These are phyloP conservation scores for Calonectria leucothoes DNA, from an alignment of 2,329 filamentous ascomycete genomes.

Conservation along the genomic window DNA sequence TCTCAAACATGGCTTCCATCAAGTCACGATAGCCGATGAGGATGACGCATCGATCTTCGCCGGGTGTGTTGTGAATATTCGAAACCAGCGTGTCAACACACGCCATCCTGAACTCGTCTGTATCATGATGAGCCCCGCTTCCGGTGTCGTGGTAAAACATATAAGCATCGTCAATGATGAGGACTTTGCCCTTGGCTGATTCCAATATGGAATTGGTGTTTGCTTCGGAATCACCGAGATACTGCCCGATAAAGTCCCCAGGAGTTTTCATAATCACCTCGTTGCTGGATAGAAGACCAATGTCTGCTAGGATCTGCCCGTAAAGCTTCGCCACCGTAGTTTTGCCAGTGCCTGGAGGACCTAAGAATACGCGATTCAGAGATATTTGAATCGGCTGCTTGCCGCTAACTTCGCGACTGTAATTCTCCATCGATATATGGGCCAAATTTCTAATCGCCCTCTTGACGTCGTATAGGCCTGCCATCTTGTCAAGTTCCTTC, in stretches of 20 bases:
- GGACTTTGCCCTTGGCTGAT: slow-evolving; percentile 74
- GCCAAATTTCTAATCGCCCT: slow-evolving; percentile 57
- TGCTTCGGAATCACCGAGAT: slow-evolving; percentile 74
- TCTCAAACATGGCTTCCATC: slow-evolving; percentile 78
- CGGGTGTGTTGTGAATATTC: slow-evolving; percentile 75
- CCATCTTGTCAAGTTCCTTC: slow-evolving; percentile 67
- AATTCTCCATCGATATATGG: slow-evolving; percentile 68
- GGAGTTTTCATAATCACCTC: slow-evolving; percentile 76
- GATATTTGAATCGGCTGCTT: slow-evolving; percentile 66
- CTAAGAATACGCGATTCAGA: slow-evolving; percentile 77
- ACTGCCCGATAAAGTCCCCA: slow-evolving; percentile 74
- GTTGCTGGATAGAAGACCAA: slow-evolving; percentile 66
- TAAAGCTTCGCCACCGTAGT: slow-evolving; percentile 80
- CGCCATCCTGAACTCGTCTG: slow-evolving; percentile 65
- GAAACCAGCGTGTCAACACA: slow-evolving; percentile 82
- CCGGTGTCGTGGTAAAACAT: slow-evolving; percentile 63
- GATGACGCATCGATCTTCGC: slow-evolving; percentile 79
- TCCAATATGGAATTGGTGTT: slow-evolving; percentile 78
- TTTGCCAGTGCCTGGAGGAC: slow-evolving; percentile 79
- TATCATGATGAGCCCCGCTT: slow-evolving; percentile 43
- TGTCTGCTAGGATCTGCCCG: slow-evolving; percentile 72
- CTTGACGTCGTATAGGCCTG: slow-evolving; percentile 72
- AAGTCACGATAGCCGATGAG: slow-evolving; percentile 77
- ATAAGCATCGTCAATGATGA: slow-evolving; percentile 84
- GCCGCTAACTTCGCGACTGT: slow-evolving; percentile 71